Evolutionary conservation across 352 stramenopile species (phyloP).

Genomic region (Phytophthora uliginosa): DNA sequence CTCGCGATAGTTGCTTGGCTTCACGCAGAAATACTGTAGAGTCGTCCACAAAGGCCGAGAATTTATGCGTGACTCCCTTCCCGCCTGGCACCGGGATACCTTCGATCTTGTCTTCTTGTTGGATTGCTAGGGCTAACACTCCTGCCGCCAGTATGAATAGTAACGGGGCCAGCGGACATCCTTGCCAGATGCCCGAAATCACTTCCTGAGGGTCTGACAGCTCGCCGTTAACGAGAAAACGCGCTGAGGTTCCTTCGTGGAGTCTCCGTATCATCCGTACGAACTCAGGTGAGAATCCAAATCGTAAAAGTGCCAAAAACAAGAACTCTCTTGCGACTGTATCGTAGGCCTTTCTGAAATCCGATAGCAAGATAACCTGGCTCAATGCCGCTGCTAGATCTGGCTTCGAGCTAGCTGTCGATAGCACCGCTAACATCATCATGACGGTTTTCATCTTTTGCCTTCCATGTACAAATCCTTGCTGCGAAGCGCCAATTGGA

Average conservation of each 20-base stretch:
- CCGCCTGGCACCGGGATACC: background rate
- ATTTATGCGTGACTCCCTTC: too few relatives aligned
- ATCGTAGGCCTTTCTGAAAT: background rate
- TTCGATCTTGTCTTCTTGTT: background rate
- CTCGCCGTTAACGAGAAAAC: background rate
- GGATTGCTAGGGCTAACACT: background rate
- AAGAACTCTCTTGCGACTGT: background rate
- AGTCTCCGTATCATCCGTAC: too few relatives aligned
- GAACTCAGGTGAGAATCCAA: background rate
- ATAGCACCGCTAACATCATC: conserved; percentile 1
- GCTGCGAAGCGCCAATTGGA: too few relatives aligned
- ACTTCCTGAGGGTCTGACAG: too few relatives aligned
- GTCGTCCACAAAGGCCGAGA: background rate
- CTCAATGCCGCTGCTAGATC: background rate
- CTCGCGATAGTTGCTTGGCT: background rate
- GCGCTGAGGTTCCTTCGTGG: background rate
- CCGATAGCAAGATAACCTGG: background rate
- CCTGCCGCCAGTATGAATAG: background rate
- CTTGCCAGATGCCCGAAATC: background rate
- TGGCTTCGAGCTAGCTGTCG: background rate
- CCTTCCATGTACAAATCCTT: too few relatives aligned
- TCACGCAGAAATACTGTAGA: background rate
- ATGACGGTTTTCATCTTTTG: conserved; percentile 2
- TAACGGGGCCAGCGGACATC: background rate
- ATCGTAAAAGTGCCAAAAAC: too few relatives aligned